Evolutionary conservation across 371 early-diverging fungal species (phyloP).

Genomic region (Saksenaea oblongispora): DNA sequence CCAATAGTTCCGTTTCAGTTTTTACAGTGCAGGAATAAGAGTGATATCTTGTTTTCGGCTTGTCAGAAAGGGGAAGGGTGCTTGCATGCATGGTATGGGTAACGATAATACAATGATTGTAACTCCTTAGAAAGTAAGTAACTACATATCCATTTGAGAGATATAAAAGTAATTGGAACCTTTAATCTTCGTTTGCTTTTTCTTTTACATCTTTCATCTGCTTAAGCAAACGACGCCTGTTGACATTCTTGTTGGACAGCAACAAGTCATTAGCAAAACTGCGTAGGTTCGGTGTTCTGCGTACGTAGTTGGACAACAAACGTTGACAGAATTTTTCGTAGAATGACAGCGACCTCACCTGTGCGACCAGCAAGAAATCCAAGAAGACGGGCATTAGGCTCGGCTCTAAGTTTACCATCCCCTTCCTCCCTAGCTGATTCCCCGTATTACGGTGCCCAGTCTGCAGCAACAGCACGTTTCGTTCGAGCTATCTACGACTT

Average conservation of each 20-base stretch:
- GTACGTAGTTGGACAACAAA: neutral
- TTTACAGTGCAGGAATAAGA: neutral
- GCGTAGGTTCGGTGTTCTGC: neutral
- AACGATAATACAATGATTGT: conserved; percentile 3
- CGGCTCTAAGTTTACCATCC: conserved; percentile 54
- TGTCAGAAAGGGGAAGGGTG: conserved; percentile 8
- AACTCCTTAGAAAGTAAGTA: conserved; percentile 1
- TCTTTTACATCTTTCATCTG: neutral
- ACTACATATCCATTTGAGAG: neutral
- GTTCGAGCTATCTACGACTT: conserved; percentile 55
- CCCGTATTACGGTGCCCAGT: neutral
- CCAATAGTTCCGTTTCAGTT: neutral
- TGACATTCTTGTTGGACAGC: neutral
- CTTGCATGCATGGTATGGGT: conserved; percentile 1
- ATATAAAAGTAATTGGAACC: neutral
- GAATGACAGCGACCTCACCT: neutral
- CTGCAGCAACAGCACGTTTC: conserved; percentile 29
- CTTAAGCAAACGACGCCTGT: neutral
- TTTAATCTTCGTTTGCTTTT: neutral
- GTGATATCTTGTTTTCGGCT: neutral
- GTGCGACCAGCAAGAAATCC: conserved; percentile 24
- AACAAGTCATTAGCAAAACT: neutral
- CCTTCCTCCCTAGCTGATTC: conserved; percentile 28
- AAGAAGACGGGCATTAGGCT: conserved; percentile 54
- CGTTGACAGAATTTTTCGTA: neutral